A percentile compares a stretch with the other conserved stretches of the same genome.
phyloP scores from a whole-genome alignment of 2,329 filamentous ascomycete genomes.

The Fusarium sp. region DNA sequence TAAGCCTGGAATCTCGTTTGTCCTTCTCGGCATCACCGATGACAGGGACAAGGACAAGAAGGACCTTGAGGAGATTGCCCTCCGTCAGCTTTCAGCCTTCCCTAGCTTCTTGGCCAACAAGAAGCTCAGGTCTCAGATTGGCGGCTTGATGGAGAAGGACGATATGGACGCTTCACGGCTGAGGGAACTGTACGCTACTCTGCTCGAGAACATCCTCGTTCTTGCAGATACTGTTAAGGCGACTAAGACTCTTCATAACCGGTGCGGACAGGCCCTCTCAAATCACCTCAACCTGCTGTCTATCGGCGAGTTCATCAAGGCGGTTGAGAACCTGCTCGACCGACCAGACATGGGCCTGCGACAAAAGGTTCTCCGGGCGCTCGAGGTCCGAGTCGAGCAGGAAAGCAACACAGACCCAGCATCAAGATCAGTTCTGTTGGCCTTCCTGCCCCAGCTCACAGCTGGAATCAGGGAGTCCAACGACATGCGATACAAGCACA shows the following conservation, averaged over 20 bases:
- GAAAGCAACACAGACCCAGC: slow-evolving; percentile 76
- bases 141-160: slow-evolving; percentile 68
- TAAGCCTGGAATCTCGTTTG: slow-evolving; percentile 78
- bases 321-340: slow-evolving; percentile 84
- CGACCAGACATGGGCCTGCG: slow-evolving; percentile 80
- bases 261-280: slow-evolving; percentile 78
- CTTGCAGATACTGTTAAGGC: slow-evolving; percentile 74
- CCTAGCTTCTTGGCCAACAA: slow-evolving; percentile 69
- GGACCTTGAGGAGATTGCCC: slow-evolving; percentile 63
- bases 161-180: slow-evolving; percentile 76
- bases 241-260: slow-evolving; percentile 66
- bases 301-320: slow-evolving; percentile 88
- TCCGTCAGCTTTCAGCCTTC: slow-evolving; percentile 67
- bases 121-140: slow-evolving; percentile 67
- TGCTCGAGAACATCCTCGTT: slow-evolving; percentile 73
- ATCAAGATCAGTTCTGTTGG: slow-evolving; percentile 78
- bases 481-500: slow-evolving; percentile 83
- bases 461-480: slow-evolving; percentile 79
- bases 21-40: slow-evolving; percentile 72
- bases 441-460: slow-evolving; percentile 83
- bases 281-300: slow-evolving; percentile 87
- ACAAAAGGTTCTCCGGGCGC: slow-evolving; percentile 81
- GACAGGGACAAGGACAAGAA: slow-evolving; percentile 61
- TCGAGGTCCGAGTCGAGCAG: slow-evolving; percentile 82
- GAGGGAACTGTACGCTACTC: slow-evolving; percentile 75